Base-by-base conservation (phyloP, 805 yeast species). In the Myxozyma vanderwaltii region DNA sequence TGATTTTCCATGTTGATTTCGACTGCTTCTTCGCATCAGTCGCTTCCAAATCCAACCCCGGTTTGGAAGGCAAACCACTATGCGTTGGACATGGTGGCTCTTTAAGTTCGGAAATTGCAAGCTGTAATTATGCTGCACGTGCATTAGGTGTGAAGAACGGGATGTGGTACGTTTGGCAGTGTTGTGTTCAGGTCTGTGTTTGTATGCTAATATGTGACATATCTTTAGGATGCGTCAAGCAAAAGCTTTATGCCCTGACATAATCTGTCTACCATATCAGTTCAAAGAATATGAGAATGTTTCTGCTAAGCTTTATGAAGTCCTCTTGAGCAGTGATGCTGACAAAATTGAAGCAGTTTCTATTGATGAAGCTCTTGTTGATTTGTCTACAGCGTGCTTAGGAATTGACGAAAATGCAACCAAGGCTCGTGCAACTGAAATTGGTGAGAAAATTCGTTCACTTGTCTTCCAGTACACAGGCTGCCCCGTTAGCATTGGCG, bases 21-120 rank as follows among this genome's bases (percentile, higher is more conserved):
- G 99, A 92, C 71, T 90, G 96, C 64, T 92, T 94, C 68, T 92
- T 92, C 74, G 97, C 91, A 1, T 81, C 95, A 0, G 97, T 87
- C 0, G 88, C 97, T 0, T 81, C 89, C 2, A 73, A 84, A 55
- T 77, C 74, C 15, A 75, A 77, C 43, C 86, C 87, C 0, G 77
- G 83, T 1, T 69, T 86, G 17, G 82, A 82, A 59, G 79, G 82
- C 66, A 72, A 86, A 79, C 76, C 86, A 69, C 72, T 92, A 73
- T 75, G 96, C 77, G 76, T 84, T 0, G 79, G 85, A 45, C 79
- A 81, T 66, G 83, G 82, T 23, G 60, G 63, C 36, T 59, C 67
- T 2, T 72, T 74, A 2, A 72, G 73, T 36, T 83, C 97, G 0
- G 98, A 92, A 71, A 77, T 94, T 13, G 94, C 98, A 0, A 88